Conservation (phyloP, 805 yeast species). For the Starmera pachycereana region DNA sequence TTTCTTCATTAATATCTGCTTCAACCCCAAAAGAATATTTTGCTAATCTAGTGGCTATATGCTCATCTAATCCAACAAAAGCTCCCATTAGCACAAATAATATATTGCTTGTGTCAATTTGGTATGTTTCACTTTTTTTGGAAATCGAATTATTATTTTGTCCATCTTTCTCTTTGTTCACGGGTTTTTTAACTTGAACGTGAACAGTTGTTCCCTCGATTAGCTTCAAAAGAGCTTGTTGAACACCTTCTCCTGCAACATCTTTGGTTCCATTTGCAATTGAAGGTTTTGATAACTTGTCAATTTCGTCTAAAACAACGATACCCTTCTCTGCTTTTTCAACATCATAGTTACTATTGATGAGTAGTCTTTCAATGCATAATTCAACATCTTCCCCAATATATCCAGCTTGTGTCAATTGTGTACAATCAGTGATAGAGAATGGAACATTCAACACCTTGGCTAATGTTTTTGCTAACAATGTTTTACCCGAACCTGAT, state of each 20-base stretch:
- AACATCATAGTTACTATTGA: slow-evolving; percentile 40
- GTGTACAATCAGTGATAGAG: slow-evolving; percentile 51
- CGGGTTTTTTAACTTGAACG: slow-evolving; percentile 34
- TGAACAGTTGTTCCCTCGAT: slow-evolving; percentile 47
- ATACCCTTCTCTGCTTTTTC: slow-evolving; percentile 46
- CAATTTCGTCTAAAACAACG: slow-evolving; percentile 50
- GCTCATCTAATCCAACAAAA: slow-evolving; percentile 45
- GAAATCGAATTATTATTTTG: slow-evolving; percentile 22
- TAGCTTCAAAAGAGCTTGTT: slow-evolving; percentile 45
- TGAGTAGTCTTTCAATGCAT: slow-evolving; percentile 42
- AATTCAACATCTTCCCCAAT: slow-evolving; percentile 56
- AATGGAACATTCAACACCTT: slow-evolving; percentile 42
- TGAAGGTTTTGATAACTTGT: slow-evolving; percentile 42
- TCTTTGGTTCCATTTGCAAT: slow-evolving; percentile 40
- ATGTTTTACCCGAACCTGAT: slow-evolving; percentile 53
- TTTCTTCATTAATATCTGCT: slow-evolving; percentile 7
- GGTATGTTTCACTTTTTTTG: slow-evolving; percentile 32
- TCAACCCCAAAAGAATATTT: slow-evolving; percentile 17
- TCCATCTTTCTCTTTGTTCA: slow-evolving; percentile 19
- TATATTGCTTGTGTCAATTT: slow-evolving; percentile 45
- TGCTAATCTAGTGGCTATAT: slow-evolving; percentile 30
- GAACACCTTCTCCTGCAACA: slow-evolving; percentile 58
- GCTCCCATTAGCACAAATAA: slow-evolving; percentile 53
- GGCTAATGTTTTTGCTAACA: slow-evolving; percentile 46
- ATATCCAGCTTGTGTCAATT: slow-evolving; percentile 54